Evolutionary conservation across 106 monocot genomes (phyloP).

Genomic region (Acorus calamus): DNA sequence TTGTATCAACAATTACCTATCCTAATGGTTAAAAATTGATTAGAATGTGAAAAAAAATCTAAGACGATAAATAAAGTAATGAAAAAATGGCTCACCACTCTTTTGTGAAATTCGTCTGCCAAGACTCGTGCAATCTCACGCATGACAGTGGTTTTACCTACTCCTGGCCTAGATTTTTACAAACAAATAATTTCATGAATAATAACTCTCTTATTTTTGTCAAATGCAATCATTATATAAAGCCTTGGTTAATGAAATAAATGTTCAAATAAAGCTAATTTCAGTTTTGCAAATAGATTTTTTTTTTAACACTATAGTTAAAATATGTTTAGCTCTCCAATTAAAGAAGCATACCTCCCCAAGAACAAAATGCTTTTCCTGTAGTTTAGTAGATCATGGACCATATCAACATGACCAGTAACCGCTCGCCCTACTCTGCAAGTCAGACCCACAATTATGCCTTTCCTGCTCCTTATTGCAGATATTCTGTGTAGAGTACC

Average conservation of each 20-base stretch:
- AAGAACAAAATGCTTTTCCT: slow-evolving; percentile 84
- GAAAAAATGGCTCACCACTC: slow-evolving; percentile 52
- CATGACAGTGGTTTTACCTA: slow-evolving; percentile 95
- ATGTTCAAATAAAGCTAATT: too few relatives aligned
- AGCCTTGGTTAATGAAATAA: too few relatives aligned
- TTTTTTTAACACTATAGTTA: too few relatives aligned
- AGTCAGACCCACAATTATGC: slow-evolving; percentile 78
- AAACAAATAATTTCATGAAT: too few relatives aligned
- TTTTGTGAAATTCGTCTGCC: slow-evolving; percentile 76
- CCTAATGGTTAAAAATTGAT: slow-evolving; percentile 44
- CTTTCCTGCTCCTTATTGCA: slow-evolving; percentile 92
- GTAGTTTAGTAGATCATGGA: slow-evolving; percentile 70
- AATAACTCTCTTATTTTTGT: too few relatives aligned
- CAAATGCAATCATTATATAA: too few relatives aligned
- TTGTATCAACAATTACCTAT: slow-evolving; percentile 92
- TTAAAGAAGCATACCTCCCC: slow-evolving; percentile 47
- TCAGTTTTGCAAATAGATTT: too few relatives aligned
- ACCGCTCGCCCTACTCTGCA: slow-evolving; percentile 92
- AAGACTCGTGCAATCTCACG: slow-evolving; percentile 87
- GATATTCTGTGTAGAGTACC: slow-evolving; percentile 90
- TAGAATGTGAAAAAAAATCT: neutral
- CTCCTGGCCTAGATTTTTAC: slow-evolving; percentile 55
- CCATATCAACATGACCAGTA: slow-evolving; percentile 83
- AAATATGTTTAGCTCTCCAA: too few relatives aligned
- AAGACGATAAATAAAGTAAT: neutral